A percentile compares a stretch with the other conserved stretches of the same genome.
These are phyloP conservation scores for Coemansia sp. DNA, from an alignment of 192 early-diverging fungal species.

Conservation along the genomic window DNA sequence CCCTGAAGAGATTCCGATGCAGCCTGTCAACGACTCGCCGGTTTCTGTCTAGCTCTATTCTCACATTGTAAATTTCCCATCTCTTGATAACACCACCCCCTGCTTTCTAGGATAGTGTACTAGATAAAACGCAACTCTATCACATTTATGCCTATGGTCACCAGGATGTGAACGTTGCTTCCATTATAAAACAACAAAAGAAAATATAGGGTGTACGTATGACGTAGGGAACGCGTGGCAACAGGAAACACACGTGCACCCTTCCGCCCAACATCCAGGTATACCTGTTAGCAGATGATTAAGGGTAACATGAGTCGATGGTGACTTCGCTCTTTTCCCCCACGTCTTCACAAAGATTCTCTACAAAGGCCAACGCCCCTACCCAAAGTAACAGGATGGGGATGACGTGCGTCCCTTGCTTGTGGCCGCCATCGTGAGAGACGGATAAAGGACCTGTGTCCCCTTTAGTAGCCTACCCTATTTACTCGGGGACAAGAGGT, in stretches of 20 bases:
- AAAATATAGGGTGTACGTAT: neutral
- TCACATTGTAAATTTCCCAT: neutral
- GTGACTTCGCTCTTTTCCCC: no score
- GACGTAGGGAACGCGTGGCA: neutral
- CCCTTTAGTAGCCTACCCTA: neutral
- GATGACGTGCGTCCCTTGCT: no score
- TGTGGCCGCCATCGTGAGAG: neutral
- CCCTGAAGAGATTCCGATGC: conserved; percentile 10
- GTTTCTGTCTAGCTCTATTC: neutral
- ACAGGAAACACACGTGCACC: neutral
- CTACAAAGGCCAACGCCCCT: no score
- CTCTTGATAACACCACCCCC: neutral
- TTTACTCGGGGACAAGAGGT: neutral
- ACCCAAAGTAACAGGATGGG: neutral
- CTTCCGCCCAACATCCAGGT: neutral
- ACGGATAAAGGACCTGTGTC: no score
- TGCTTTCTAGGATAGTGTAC: neutral
- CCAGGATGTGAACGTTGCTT: no score
- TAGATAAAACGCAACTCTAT: no score
- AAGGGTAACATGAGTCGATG: no score
- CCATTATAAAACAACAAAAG: no score
- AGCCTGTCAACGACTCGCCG: neutral
- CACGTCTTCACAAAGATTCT: no score
- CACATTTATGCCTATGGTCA: no score
- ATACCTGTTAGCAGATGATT: no score